A percentile compares a stretch with the other conserved stretches of the same genome.
Evolutionary conservation across 768 basidiomycete species (phyloP).

Genomic region (Boletus subparvulus): DNA sequence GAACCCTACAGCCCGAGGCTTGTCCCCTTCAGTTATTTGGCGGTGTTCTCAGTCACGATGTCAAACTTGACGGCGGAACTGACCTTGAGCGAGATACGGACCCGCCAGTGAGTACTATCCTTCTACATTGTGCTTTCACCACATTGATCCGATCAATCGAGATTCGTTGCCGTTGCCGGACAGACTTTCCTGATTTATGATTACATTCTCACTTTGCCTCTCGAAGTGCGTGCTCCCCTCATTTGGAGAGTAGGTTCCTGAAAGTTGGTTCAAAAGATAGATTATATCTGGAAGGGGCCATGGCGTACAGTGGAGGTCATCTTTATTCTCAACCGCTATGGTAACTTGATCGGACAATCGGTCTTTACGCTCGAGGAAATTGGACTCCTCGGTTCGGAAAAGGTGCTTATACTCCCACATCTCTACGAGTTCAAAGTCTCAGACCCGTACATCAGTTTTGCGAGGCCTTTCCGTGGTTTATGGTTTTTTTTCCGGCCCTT

Average conservation of each 20-base stretch:
- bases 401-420: not conserved
- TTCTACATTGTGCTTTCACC: not conserved
- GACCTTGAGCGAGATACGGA: not conserved
- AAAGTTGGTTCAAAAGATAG: slow-evolving; percentile 1
- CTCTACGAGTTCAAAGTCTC: too few species aligned
- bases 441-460: slow-evolving; percentile 9
- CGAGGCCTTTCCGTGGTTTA: not conserved
- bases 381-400: slow-evolving; percentile 4
- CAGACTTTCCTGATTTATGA: slow-evolving; percentile 6
- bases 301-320: slow-evolving; percentile 6
- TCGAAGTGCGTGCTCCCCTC: slow-evolving; percentile 11
- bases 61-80: not conserved
- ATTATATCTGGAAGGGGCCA: slow-evolving; percentile 1
- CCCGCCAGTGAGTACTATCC: not conserved
- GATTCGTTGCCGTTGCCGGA: not conserved
- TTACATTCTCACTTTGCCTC: slow-evolving; percentile 10
- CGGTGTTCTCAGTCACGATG: too few species aligned
- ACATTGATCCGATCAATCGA: not conserved
- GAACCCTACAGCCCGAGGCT: too few species aligned
- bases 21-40: too few species aligned
- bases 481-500: not conserved
- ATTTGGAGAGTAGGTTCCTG: not conserved
- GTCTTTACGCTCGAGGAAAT: slow-evolving; percentile 11
- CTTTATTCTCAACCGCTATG: slow-evolving; percentile 21
- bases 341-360: slow-evolving; percentile 9